phyloP scores from a whole-genome alignment of 305 asterid genomes.

The Fraxinus angustifolia region DNA sequence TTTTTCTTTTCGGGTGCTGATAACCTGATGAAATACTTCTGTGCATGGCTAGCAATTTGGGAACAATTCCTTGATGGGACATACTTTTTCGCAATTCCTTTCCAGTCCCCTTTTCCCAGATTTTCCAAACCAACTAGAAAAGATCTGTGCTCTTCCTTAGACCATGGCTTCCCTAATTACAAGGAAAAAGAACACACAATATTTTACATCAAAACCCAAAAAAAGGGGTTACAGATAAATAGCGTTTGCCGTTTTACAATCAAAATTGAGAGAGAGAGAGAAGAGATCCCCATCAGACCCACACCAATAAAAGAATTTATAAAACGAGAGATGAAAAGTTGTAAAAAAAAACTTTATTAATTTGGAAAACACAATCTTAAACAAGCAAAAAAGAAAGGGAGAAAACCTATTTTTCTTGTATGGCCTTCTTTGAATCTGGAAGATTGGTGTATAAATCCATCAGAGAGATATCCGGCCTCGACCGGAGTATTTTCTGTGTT shows the following conservation, averaged over 20 bases:
- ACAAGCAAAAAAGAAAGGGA: neutral
- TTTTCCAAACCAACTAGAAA: conserved; percentile 37
- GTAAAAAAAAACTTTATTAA: neutral
- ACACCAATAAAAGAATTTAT: neutral
- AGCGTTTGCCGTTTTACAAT: neutral
- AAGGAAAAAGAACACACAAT: neutral
- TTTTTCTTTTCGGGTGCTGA: conserved; percentile 19
- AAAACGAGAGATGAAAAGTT: neutral
- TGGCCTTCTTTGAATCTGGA: conserved; percentile 15
- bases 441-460: conserved; percentile 21
- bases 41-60: conserved; percentile 51
- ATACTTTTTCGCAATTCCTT: conserved; percentile 31
- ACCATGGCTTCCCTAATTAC: conserved; percentile 37
- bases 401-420: conserved; percentile 21
- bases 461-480: conserved; percentile 26
- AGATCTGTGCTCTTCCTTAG: conserved; percentile 37
- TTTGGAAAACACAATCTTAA: neutral
- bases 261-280: neutral
- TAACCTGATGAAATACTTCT: conserved; percentile 36
- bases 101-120: conserved; percentile 48
- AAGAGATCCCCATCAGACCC: neutral
- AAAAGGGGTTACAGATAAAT: neutral
- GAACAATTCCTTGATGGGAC: conserved; percentile 37
- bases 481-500: neutral
- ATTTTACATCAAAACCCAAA: neutral